These are phyloP conservation scores for Elymus sibiricus DNA, from an alignment of 176 grass and related monocot species.

Conservation along the genomic window DNA sequence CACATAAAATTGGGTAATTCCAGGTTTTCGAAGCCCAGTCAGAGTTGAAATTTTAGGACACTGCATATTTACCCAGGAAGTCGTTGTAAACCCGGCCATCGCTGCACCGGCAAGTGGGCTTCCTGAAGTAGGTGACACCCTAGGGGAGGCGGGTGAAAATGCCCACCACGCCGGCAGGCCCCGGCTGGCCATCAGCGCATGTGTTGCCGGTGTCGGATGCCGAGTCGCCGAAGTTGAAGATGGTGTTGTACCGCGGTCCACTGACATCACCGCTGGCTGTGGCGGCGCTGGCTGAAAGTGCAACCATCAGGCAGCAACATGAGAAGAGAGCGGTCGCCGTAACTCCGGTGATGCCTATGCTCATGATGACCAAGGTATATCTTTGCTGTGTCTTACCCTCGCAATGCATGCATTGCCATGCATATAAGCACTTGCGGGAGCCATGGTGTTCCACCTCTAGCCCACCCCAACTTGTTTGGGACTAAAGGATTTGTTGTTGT, in stretches of 20 bases:
- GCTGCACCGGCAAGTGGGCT: background rate
- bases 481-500: too few relatives aligned
- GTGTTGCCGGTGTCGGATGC: background rate
- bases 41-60: background rate
- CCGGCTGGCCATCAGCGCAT: background rate
- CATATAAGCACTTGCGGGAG: background rate
- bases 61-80: background rate
- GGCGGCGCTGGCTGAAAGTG: background rate
- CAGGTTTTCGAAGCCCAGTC: background rate
- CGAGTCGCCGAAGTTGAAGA: background rate
- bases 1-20: background rate
- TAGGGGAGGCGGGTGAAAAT: background rate
- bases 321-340: background rate
- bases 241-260: background rate
- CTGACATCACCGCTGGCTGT: background rate
- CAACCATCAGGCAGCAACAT: background rate
- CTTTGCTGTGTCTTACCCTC: background rate
- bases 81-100: background rate
- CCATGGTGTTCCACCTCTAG: background rate
- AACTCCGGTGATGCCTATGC: background rate
- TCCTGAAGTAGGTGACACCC: background rate
- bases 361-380: background rate
- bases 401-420: background rate
- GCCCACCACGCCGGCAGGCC: background rate
- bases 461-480: too few relatives aligned